Base-by-base conservation (phyloP, 2,329 filamentous ascomycete species). In the Colletotrichum liriopes region DNA sequence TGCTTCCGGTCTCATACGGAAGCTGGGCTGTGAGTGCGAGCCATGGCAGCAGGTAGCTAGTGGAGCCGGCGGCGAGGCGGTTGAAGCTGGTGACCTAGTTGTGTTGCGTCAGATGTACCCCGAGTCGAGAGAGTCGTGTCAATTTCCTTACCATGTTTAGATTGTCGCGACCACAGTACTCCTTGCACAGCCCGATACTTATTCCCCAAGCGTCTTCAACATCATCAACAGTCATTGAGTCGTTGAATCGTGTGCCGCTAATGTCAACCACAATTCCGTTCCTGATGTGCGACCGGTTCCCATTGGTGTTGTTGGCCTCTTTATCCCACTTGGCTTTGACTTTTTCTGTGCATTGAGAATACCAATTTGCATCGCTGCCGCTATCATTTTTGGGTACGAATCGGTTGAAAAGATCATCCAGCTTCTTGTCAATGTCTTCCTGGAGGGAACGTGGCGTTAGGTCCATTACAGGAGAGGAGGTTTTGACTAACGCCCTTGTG, bases 1-100 rank as follows among this genome's bases (percentile, higher is more conserved):
- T 62, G 16, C 73, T 68, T 2, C 74, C 74, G 2, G 75, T 74
- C 66, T 76, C 74, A 37, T 74, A 76, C 2, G 74, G 75, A 6
- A 76, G 74, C 66, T 76, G 75, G 16, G 74, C 73, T 7, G 74
- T 73, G 5, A 76, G 68, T 14, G 75, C 74, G n/a, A 76, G 67
- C 75, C 75, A 76, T 9, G 75, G 74, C 3, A 76, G 68, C 5
- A 76, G 39, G 37, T 76, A 74, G 51, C 74, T 76, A 2, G 67
- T 75, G 62, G 64, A 66, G 5, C 72, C 74, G 2, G 74, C 29
- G 12, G 72, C 64, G 62, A 76, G 72, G 2, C 67, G 65, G n/a
- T 73, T 47, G 37, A 75, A 75, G 43, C 49, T 75, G 52, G 47
- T 54, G 56, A 45, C 39, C 56, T 60, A 23, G 23, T 26, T 26